Conservation (phyloP, 768 basidiomycete genomes). For the Gymnopilus junonius region DNA sequence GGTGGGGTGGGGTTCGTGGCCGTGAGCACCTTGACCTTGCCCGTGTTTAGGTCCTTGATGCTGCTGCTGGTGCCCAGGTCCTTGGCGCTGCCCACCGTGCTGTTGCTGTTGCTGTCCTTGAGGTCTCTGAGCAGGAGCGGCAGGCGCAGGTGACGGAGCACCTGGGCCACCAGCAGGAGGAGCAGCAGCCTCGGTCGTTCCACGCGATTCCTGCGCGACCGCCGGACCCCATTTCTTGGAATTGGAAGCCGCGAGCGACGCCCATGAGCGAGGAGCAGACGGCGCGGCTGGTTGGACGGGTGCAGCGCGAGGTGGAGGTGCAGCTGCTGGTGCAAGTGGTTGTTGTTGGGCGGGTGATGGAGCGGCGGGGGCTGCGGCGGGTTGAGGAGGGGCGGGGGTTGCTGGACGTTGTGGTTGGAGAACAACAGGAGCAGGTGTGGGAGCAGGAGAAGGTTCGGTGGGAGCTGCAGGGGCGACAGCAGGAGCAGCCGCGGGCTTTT, state of each 20-base stretch:
- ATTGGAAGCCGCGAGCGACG: constrained; percentile 85
- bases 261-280: constrained; percentile 83
- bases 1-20: constrained; percentile 42
- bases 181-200: constrained; percentile 63
- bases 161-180: constrained; percentile 40
- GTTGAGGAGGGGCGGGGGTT: constrained; percentile 40
- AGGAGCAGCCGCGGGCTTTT: constrained; percentile 30
- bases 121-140: constrained; percentile 23
- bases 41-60: too few species aligned
- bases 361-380: constrained; percentile 32
- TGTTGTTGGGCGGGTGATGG: constrained; percentile 25
- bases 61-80: too few species aligned
- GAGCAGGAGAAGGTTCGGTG: constrained; percentile 34
- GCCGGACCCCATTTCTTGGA: constrained; percentile 84
- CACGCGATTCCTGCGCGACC: constrained; percentile 78
- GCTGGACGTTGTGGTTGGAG: constrained; percentile 27
- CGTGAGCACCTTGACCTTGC: constrained; percentile 4
- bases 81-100: too few species aligned
- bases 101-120: constrained; percentile 30
- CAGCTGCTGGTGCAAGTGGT: too few species aligned
- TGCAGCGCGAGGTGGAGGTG: constrained; percentile 24
- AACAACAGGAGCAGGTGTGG: constrained; percentile 35
- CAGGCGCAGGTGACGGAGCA: constrained; percentile 30
- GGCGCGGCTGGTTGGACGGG: constrained; percentile 39
- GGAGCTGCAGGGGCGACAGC: constrained; percentile 15